phyloP scores from a whole-genome alignment of 306 rosid species.

The Malus fusca region DNA sequence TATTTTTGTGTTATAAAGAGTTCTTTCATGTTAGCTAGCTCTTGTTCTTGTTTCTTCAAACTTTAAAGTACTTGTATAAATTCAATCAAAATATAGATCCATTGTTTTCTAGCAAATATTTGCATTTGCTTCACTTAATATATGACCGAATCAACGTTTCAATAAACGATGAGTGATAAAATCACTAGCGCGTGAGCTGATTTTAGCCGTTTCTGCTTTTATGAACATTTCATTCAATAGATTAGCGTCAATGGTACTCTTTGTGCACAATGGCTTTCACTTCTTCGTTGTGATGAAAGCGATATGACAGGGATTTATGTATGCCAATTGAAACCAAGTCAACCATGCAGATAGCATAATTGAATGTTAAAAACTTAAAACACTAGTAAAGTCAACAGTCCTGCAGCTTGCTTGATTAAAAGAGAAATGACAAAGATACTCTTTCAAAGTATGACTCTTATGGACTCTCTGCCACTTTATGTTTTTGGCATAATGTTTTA shows the following conservation, averaged over 20 bases:
- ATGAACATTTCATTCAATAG: background rate
- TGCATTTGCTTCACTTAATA: background rate
- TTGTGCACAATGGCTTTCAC: constrained; percentile 2
- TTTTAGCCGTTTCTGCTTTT: no score
- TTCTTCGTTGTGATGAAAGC: background rate
- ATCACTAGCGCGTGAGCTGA: no score
- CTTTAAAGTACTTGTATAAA: background rate
- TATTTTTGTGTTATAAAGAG: background rate
- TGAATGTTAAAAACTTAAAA: background rate
- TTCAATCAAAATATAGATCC: background rate
- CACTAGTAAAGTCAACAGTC: background rate
- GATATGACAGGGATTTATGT: background rate
- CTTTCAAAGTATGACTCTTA: no score
- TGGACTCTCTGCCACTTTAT: accelerated
- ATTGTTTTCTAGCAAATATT: background rate
- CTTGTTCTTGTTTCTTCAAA: background rate
- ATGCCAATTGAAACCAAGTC: constrained; percentile 9
- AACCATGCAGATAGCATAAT: constrained; percentile 8
- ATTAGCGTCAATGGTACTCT: background rate
- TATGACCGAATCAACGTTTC: background rate
- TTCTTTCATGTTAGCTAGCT: background rate
- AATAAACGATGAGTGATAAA: background rate
- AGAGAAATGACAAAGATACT: no score
- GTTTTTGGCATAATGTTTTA: no score
- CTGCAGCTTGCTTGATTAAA: constrained; percentile 2